These are phyloP conservation scores for Arabidopsis lyrata DNA, from an alignment of 441 rosid genomes.

Conservation along the genomic window DNA sequence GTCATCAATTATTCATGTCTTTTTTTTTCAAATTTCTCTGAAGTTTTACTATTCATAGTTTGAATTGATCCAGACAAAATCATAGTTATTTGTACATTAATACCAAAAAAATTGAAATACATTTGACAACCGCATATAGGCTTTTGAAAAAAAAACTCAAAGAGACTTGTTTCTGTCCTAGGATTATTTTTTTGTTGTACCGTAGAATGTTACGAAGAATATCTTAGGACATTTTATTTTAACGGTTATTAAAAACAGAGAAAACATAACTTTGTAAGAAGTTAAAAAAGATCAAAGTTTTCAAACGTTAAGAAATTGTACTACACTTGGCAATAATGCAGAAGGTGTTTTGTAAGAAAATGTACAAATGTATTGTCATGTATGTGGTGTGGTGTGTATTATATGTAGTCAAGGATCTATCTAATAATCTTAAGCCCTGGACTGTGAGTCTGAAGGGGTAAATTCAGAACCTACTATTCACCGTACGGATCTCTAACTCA, in stretches of 20 bases:
- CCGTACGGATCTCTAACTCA: conserved; percentile 31
- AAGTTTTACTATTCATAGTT: conserved; percentile 30
- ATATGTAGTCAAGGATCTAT: conserved; percentile 31
- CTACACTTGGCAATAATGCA: conserved; percentile 42
- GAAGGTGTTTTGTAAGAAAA: conserved; percentile 20
- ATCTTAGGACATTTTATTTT: not conserved
- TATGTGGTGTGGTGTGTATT: conserved; percentile 26
- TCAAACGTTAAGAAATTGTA: conserved; percentile 29
- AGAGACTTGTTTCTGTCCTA: not conserved
- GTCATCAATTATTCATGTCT: conserved; percentile 39
- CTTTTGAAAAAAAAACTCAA: not conserved
- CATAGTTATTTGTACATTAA: conserved; percentile 9
- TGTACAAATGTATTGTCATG: conserved; percentile 12
- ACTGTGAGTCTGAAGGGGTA: conserved; percentile 13
- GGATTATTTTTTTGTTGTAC: not conserved
- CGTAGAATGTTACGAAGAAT: not conserved
- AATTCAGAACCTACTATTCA: conserved; percentile 31
- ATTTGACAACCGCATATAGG: too few species aligned
- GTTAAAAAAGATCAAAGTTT: not conserved
- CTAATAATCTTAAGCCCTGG: conserved; percentile 13
- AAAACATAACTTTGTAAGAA: not conserved
- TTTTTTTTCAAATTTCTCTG: conserved; percentile 9
- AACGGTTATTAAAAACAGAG: not conserved
- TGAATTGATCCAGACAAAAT: conserved; percentile 26
- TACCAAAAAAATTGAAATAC: not conserved